Evolutionary conservation across 257 asterid genomes (phyloP), one percentile per base, ranked within the genome.

Genomic region (Solanum pinnatisectum): DNA sequence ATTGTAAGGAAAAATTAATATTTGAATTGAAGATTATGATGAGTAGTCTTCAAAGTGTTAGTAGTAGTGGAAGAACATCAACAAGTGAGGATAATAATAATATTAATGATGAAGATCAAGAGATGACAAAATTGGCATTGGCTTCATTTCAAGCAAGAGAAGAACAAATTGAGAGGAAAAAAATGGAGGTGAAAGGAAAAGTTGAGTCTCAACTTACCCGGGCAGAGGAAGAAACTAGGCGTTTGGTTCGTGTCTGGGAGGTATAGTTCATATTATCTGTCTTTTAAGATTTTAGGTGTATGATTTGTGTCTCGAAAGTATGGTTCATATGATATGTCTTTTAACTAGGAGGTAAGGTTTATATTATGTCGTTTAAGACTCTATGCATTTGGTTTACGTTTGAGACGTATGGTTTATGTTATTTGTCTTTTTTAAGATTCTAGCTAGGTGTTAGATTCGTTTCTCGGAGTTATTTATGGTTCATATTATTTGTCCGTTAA

Each of bases 131-230:
- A 37, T 33, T 90, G 79, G 96, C 94, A 20, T 87, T 95, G 20
- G 92, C 96, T 1, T 91, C 95, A 5, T 92, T 93, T 70, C 95
- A 90, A 84, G 98, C 95, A 2, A 90, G 92, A 88, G 98, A 96
- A 91, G 98, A 96, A 88, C 98, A 93, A 91, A 95, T 96, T 5
- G 98, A 96, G 91, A 92, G 93, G 94, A 94, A 87, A 91, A 96
- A 96, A 83, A 89, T 91, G 95, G 96, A 94, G 89, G 94, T 96
- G 84, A 94, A 84, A 79, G 95, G 89, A 32, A 91, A 94, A 84
- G 96, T 96, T 32, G 96, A 96, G 87, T 93, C 96, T 83, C 96
- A 93, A 85, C 98, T 96, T 89, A 93, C 32, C 82, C 98, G 98
- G 15, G 98, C 96, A 10, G 98, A 96, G 81, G 94, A 94, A 82